Base-by-base conservation (phyloP, 2,329 filamentous ascomycete genomes). In the Fusarium siculi region DNA sequence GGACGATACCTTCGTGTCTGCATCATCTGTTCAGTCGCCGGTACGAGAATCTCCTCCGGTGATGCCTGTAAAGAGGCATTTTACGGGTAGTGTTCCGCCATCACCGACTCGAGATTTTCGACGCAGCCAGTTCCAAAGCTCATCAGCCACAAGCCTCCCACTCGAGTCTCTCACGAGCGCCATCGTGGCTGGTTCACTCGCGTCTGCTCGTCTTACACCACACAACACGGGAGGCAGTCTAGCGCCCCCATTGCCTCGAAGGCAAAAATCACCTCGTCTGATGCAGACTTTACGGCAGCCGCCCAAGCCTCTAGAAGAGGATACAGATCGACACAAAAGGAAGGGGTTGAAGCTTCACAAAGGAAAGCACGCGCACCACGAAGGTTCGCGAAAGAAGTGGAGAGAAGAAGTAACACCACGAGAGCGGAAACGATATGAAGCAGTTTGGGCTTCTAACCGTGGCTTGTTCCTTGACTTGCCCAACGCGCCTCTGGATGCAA, bases 361-460 rank as follows among this genome's bases (percentile, higher is more conserved):
- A 15, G 82, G 82, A 46, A 91, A 92, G 67, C 93, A 95, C 79
- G 88, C 91, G 3, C 93, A 96, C 77, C 90, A 93, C 75, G 93
- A 96, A 79, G 93, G 92, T 0, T 88, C 92, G 8, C 88, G 93
- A 23, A 91, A 90, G 77, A 89, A 93, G 11, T 96, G 93, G 93
- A 88, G 93, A 46, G 93, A 95, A 74, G 87, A 90, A 68, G 89
- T 96, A 46, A 93, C 92, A 0, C 87, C 89, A 53, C 85, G 89
- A 9, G 93, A 96, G 78, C 86, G 92, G n/a, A 93, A 93, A 77
- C 87, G 93, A 4, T 96, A 96, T 80, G 93, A 96, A 80, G 93
- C 92, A 5, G 88, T 96, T 3, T 96, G 93, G 93, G 93, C 93
- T 3, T 93, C 93, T 46, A 96, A 96, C 76, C 89, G 90, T 54